Evolutionary conservation across 176 grass and related monocot genomes (phyloP).

Genomic region (Carex kokanica): DNA sequence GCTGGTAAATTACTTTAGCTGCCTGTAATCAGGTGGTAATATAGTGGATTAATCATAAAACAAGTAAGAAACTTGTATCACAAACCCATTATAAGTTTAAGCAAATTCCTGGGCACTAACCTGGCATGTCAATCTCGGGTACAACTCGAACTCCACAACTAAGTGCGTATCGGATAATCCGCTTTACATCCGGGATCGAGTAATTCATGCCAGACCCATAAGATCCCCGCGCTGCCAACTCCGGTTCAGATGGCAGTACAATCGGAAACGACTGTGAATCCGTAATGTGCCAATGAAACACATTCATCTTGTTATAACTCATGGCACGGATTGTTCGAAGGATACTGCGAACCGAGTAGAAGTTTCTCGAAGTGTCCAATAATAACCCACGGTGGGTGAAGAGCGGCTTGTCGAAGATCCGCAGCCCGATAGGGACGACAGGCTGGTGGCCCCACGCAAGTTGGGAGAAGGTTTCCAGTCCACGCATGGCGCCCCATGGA

Average conservation of each 20-base stretch:
- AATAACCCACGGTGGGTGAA: constrained; percentile 71
- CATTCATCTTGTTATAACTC: constrained; percentile 90
- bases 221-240: constrained; percentile 55
- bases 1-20: not conserved
- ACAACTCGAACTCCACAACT: constrained; percentile 68
- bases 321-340: constrained; percentile 73
- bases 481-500: constrained; percentile 74
- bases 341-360: constrained; percentile 64
- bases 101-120: constrained; percentile 30
- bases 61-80: not conserved
- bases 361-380: constrained; percentile 76
- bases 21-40: not conserved
- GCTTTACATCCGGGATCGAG: constrained; percentile 54
- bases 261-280: constrained; percentile 90
- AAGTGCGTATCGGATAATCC: constrained; percentile 53
- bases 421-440: constrained; percentile 44
- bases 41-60: not conserved
- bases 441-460: constrained; percentile 40
- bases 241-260: constrained; percentile 65
- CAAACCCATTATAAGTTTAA: not conserved
- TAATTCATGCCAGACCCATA: constrained; percentile 69
- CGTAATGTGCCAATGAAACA: constrained; percentile 90
- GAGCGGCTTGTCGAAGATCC: constrained; percentile 60
- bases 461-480: constrained; percentile 87
- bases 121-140: constrained; percentile 91